Evolutionary conservation across 805 yeast species (phyloP), one percentile per base, ranked within the genome.

Genomic region (Starmerella floris): DNA sequence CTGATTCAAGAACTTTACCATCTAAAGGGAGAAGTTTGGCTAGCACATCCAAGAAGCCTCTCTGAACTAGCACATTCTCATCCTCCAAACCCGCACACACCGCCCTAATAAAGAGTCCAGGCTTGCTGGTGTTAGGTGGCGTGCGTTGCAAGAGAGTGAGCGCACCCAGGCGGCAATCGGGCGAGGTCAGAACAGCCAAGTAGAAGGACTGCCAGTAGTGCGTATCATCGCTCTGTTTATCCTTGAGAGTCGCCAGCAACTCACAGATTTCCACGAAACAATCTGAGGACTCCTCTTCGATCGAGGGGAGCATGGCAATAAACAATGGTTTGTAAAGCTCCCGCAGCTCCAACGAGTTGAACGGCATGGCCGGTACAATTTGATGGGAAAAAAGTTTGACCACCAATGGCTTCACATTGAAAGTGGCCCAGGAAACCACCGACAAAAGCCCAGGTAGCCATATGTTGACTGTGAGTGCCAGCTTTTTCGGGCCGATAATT

Each of bases 391-490:
- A 75, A 2, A 88, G 61, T 21, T 72, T 72, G 16, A 88, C 67
- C 38, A 87, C 63, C 49, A 74, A 76, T 0, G 94, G 88, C 57
- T 82, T 85, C 35, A 88, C 88, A 52, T 81, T 81, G 57, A 85
- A 83, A 4, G 94, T 79, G 9, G 94, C 94, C 57, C 78, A 83
- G 15, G 91, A 73, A 72, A 88, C 74, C 42, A 91, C 64, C 0
- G 97, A 95, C 8, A 91, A 64, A n/a, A 91, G 60, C 0, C 97
- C 96, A 0, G 96, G 94, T 2, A 88, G 66, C 98, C 98, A 91
- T 2, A 79, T 62, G 32, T 70, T 66, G n/a, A 81, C 65, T 43
- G 74, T 72, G 10, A 62, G 48, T 35, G 79, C 72, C 28, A 83
- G 62, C 4, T 71, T 62, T 4, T 71, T 74, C 0, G 60, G 56